A percentile compares a stretch with the other conserved stretches of the same genome.
Conservation (phyloP, 805 yeast genomes). For the Saccharomycopsis sp. region DNA sequence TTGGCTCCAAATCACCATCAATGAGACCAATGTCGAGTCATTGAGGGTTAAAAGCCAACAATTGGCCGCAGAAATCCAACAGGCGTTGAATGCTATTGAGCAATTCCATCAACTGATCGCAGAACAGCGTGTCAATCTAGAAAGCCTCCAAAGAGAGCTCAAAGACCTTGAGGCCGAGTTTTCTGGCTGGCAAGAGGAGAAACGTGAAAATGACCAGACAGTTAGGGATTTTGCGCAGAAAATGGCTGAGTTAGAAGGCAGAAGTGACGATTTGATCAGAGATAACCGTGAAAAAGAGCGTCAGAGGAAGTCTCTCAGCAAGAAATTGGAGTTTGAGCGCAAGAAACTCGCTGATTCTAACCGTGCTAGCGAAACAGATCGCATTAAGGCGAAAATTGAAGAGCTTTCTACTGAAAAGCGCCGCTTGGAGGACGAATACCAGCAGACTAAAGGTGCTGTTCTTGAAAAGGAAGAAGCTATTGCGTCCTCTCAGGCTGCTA, state of each 20-base stretch:
- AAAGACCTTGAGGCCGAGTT: slow-evolving; percentile 24
- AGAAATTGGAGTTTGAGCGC: slow-evolving; percentile 31
- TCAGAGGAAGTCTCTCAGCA: slow-evolving; percentile 24
- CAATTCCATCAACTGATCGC: neutral
- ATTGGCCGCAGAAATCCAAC: slow-evolving; percentile 20
- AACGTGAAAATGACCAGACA: slow-evolving; percentile 16
- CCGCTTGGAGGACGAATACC: slow-evolving; percentile 15
- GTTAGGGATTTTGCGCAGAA: neutral
- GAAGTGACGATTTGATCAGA: slow-evolving; percentile 16
- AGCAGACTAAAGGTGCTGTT: slow-evolving; percentile 6
- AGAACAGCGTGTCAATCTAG: slow-evolving; percentile 22
- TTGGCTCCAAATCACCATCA: slow-evolving; percentile 38
- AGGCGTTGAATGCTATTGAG: slow-evolving; percentile 7
- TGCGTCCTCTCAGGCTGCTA: slow-evolving; percentile 7
- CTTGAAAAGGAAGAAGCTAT: slow-evolving; percentile 18
- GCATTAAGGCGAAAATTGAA: slow-evolving; percentile 23
- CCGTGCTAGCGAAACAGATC: slow-evolving; percentile 33
- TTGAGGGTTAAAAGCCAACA: slow-evolving; percentile 19
- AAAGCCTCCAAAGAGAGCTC: slow-evolving; percentile 21
- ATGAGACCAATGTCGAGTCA: slow-evolving; percentile 25
- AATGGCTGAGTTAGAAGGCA: slow-evolving; percentile 15
- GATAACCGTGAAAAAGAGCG: slow-evolving; percentile 20
- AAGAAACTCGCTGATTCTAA: slow-evolving; percentile 32
- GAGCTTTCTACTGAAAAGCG: slow-evolving; percentile 24
- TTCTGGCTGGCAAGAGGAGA: slow-evolving; percentile 24